A percentile compares a stretch with the other conserved stretches of the same genome.
Conservation (phyloP, 805 yeast genomes). For the Zygosaccharomyces bailii region DNA sequence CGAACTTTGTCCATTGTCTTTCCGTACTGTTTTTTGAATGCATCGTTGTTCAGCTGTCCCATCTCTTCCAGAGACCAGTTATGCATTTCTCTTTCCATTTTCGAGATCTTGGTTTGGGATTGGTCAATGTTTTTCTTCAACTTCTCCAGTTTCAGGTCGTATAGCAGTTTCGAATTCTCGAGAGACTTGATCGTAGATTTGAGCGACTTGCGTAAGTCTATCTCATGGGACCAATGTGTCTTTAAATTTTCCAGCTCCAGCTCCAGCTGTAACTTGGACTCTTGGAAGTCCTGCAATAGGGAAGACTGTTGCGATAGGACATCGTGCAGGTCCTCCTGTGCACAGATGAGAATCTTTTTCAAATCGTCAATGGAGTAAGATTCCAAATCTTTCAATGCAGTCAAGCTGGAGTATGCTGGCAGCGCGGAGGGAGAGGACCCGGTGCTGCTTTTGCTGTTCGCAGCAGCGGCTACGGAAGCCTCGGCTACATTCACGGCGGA, state of each 20-base stretch:
- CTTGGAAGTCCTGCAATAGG: conserved; percentile 31
- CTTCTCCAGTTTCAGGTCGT: conserved; percentile 33
- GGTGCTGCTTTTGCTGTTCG: not conserved
- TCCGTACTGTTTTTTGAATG: conserved; percentile 17
- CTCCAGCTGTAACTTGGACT: conserved; percentile 28
- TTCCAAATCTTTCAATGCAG: conserved; percentile 31
- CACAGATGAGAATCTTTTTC: conserved; percentile 32
- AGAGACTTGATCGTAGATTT: conserved; percentile 35
- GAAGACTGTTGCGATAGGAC: conserved; percentile 29
- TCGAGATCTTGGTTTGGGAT: conserved; percentile 22
- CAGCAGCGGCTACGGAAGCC: not conserved
- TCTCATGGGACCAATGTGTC: conserved; percentile 34
- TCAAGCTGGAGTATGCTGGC: conserved; percentile 29
- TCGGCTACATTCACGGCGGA: conserved; percentile 3
- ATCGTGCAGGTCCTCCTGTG: conserved; percentile 37
- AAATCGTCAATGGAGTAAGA: conserved; percentile 32
- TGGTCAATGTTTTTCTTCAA: conserved; percentile 29
- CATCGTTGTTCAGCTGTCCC: conserved; percentile 17
- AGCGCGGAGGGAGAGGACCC: not conserved
- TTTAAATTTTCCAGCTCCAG: conserved; percentile 32
- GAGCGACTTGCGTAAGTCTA: conserved; percentile 32
- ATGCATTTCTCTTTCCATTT: conserved; percentile 31
- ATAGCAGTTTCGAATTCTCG: conserved; percentile 33
- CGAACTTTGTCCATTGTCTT: conserved; percentile 12
- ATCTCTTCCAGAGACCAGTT: conserved; percentile 26